Conservation (phyloP, 192 early-diverging fungal species). For the Piromyces finnis region DNA sequence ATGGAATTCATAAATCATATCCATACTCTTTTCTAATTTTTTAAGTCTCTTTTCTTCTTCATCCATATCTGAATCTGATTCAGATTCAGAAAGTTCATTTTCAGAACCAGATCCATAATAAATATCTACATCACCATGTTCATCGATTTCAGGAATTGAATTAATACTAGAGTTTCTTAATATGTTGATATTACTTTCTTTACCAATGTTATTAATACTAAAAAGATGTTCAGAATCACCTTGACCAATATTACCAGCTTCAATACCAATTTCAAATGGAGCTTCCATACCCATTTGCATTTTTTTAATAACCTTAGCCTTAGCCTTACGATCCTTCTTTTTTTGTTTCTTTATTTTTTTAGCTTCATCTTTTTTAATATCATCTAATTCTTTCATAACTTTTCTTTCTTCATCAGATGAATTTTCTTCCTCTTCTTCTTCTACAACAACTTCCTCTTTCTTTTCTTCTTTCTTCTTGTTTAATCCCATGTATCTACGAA, state of each 20-base stretch:
- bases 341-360: constrained; percentile 18
- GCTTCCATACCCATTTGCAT: constrained; percentile 31
- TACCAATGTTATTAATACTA: not conserved
- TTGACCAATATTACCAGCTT: constrained; percentile 3
- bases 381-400: not conserved
- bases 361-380: constrained; percentile 8
- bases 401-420: constrained; percentile 1
- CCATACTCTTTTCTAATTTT: not conserved
- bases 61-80: not conserved
- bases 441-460: constrained; percentile 25
- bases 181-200: not conserved
- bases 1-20: constrained; percentile 45
- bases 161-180: not conserved
- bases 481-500: constrained; percentile 41
- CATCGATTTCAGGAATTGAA: not conserved
- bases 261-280: constrained; percentile 26
- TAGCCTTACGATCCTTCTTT: constrained; percentile 19
- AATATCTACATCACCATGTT: not conserved
- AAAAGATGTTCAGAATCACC: not conserved
- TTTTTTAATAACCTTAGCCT: constrained; percentile 25
- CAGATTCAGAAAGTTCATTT: not conserved
- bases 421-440: constrained; percentile 12
- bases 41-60: not conserved
- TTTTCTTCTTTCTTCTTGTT: constrained; percentile 13
- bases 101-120: not conserved